A percentile compares a stretch with the other conserved stretches of the same genome.
phyloP scores from a whole-genome alignment of 164 flowering plant genomes.

The Vitis rupestris region DNA sequence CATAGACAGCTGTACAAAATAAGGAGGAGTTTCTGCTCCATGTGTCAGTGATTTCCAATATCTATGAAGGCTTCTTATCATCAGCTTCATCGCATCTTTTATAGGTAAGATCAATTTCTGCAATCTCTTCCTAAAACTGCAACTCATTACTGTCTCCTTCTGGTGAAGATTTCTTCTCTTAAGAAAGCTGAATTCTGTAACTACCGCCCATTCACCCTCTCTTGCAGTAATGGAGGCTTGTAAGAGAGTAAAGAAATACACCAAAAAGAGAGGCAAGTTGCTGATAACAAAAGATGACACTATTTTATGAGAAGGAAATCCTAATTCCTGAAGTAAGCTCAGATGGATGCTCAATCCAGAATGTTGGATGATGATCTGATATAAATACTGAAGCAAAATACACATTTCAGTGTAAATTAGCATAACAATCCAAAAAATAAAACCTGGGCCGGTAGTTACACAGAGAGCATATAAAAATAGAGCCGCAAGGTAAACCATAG shows the following conservation, averaged over 20 bases:
- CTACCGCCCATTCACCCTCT: slow-evolving; percentile 62
- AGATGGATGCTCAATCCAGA: slow-evolving; percentile 49
- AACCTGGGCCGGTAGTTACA: slow-evolving; percentile 71
- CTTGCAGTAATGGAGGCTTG: slow-evolving; percentile 78
- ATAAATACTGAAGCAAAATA: slow-evolving; percentile 71
- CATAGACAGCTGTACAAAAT: slow-evolving; percentile 84
- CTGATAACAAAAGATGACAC: slow-evolving; percentile 69
- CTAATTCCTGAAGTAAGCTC: slow-evolving; percentile 47
- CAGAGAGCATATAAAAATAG: slow-evolving; percentile 82
- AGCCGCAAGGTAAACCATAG: slow-evolving; percentile 79
- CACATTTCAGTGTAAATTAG: slow-evolving; percentile 75
- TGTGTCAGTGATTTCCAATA: slow-evolving; percentile 77
- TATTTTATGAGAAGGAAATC: slow-evolving; percentile 63
- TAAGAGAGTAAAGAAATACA: slow-evolving; percentile 72
- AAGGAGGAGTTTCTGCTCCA: slow-evolving; percentile 89
- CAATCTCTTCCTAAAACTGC: slow-evolving; percentile 27
- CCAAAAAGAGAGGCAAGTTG: slow-evolving; percentile 72
- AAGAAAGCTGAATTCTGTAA: slow-evolving; percentile 30
- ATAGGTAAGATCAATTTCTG: slow-evolving; percentile 24
- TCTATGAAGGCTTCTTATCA: slow-evolving; percentile 37
- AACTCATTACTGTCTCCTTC: slow-evolving; percentile 21
- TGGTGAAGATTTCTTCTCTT: slow-evolving; percentile 26
- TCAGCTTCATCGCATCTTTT: slow-evolving; percentile 24
- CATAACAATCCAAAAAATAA: slow-evolving; percentile 73
- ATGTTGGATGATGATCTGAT: slow-evolving; percentile 82